Conservation (phyloP, 73 alveolate genomes). For the Paramecium octaurelia region DNA sequence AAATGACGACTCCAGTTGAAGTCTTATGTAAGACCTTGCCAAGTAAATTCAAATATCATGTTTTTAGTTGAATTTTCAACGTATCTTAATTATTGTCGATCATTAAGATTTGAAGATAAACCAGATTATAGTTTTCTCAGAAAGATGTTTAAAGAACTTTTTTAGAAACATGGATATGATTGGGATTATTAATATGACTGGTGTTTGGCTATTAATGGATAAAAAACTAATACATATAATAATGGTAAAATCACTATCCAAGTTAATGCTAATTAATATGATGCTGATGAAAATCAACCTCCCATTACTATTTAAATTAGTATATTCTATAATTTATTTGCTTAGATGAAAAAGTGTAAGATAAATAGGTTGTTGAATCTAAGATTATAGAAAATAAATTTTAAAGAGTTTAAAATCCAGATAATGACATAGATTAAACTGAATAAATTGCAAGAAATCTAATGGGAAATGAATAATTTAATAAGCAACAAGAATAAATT, state of each 20-base stretch:
- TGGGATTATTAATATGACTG: slow-evolving; percentile 75
- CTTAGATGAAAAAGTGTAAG: slow-evolving; percentile 16
- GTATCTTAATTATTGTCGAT: slow-evolving; percentile 68
- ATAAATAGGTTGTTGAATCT: neutral
- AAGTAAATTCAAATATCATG: neutral
- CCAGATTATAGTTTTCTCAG: slow-evolving; percentile 77
- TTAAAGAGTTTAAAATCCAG: slow-evolving; percentile 33
- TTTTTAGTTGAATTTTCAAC: slow-evolving; percentile 70
- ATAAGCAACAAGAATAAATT: neutral
- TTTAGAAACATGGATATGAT: slow-evolving; percentile 66
- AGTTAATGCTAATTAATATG: slow-evolving; percentile 34
- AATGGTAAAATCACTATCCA: slow-evolving; percentile 55
- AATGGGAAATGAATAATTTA: slow-evolving; percentile 30
- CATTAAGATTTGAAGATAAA: slow-evolving; percentile 76
- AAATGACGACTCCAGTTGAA: slow-evolving; percentile 74
- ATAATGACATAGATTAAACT: slow-evolving; percentile 2
- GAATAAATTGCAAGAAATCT: slow-evolving; percentile 47
- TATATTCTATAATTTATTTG: neutral
- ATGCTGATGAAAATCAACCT: slow-evolving; percentile 27
- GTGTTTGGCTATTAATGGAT: slow-evolving; percentile 65
- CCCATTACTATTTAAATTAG: slow-evolving; percentile 40
- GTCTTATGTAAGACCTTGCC: slow-evolving; percentile 73
- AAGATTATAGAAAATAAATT: neutral
- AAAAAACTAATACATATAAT: slow-evolving; percentile 32
- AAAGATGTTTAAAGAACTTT: slow-evolving; percentile 70